Conservation (phyloP, 306 rosid species). For the Rosa multiflora region DNA sequence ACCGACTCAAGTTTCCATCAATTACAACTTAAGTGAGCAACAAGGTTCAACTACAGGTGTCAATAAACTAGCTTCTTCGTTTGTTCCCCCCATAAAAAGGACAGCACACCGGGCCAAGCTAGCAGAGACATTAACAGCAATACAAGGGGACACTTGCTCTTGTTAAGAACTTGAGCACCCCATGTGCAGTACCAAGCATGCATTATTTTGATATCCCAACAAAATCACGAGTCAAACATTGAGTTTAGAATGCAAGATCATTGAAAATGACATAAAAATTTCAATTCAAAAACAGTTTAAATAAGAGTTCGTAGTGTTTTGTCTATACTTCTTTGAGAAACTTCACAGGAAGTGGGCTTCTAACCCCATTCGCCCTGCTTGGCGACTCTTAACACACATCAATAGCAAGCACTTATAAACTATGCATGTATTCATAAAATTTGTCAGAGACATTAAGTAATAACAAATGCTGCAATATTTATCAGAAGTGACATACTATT, state of each 20-base stretch:
- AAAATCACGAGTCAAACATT: not conserved
- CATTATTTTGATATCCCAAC: not conserved
- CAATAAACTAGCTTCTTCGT: constrained; percentile 5
- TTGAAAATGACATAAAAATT: not conserved
- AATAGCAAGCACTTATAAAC: not conserved
- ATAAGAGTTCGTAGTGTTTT: not conserved
- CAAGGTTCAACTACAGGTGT: not conserved
- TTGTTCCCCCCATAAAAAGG: not conserved
- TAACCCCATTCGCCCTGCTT: not conserved
- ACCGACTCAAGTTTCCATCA: not conserved
- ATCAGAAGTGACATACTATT: not conserved
- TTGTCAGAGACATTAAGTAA: not conserved
- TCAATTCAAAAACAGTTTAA: not conserved
- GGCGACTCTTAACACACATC: not conserved
- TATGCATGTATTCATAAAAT: not conserved
- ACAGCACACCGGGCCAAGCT: not conserved
- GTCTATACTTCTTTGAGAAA: not conserved
- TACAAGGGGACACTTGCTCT: not conserved
- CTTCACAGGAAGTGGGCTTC: not conserved
- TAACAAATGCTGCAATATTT: not conserved
- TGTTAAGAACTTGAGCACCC: not conserved
- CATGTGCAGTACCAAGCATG: constrained; percentile 5
- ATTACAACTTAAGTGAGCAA: not conserved
- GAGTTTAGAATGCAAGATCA: not conserved
- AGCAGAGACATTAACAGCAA: not conserved